Conservation (phyloP, 208 protist species). For the Angomonas deanei region DNA sequence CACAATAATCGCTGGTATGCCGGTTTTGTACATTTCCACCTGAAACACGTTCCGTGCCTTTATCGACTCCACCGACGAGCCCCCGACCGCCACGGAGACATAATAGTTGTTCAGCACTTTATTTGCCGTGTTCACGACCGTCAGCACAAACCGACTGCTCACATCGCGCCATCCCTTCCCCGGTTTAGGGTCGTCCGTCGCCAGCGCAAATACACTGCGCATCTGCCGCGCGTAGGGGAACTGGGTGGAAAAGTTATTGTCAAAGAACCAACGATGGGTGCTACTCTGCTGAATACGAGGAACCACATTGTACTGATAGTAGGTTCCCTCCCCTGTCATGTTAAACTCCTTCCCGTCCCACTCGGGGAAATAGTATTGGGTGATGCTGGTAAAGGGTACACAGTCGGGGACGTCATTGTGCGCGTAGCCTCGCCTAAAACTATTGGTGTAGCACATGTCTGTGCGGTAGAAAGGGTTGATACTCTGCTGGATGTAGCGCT, state of each 20-base stretch:
- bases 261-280: slow-evolving; percentile 47
- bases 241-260: slow-evolving; percentile 29
- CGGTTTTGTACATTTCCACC: slow-evolving; percentile 36
- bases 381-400: slow-evolving; percentile 23
- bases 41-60: slow-evolving; percentile 13
- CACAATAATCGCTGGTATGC: slow-evolving; percentile 26
- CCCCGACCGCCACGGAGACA: slow-evolving; percentile 25
- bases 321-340: slow-evolving; percentile 19
- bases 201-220: slow-evolving; percentile 32
- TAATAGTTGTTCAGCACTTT: background rate
- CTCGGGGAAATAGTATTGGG: slow-evolving; percentile 33
- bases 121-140: too few relatives aligned
- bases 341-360: slow-evolving; percentile 8
- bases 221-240: slow-evolving; percentile 19
- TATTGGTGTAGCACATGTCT: slow-evolving; percentile 42
- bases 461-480: too few relatives aligned
- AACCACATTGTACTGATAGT: slow-evolving; percentile 22
- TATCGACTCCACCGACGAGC: slow-evolving; percentile 22
- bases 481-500: background rate
- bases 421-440: slow-evolving; percentile 12
- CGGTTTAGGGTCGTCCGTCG: slow-evolving; percentile 7
- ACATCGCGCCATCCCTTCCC: slow-evolving; percentile 2
- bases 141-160: background rate
- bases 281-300: slow-evolving; percentile 27
- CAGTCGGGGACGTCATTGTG: slow-evolving; percentile 16